These are phyloP conservation scores for Eremothecium coryli DNA, from an alignment of 1,139 yeast species.

Conservation along the genomic window DNA sequence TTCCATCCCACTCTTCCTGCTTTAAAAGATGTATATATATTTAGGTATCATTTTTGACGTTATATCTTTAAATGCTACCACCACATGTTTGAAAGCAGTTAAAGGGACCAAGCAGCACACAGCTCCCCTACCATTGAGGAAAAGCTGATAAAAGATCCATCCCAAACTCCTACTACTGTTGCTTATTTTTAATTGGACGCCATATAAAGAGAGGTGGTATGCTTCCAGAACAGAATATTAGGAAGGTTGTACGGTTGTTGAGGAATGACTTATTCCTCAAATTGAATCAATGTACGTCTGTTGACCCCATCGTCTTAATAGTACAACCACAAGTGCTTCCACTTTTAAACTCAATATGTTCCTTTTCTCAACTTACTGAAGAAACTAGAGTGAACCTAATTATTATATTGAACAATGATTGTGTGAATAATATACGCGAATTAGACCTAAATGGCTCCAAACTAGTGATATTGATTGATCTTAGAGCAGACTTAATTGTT, in stretches of 20 bases:
- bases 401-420: slow-evolving; percentile 17
- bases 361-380: slow-evolving; percentile 22
- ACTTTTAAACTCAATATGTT: slow-evolving; percentile 17
- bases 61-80: background rate
- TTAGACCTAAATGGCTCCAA: slow-evolving; percentile 13
- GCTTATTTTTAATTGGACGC: no score
- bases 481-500: slow-evolving; percentile 18
- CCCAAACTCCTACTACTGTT: no score
- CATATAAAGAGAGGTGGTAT: no score
- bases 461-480: slow-evolving; percentile 23
- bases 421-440: slow-evolving; percentile 12
- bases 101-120: no score
- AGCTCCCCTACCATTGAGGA: no score
- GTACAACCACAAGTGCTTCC: slow-evolving; percentile 20
- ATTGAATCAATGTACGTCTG: slow-evolving; percentile 15
- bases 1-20: slow-evolving; percentile 9
- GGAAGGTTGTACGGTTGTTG: slow-evolving; percentile 16
- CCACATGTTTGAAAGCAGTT: no score
- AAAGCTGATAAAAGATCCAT: no score
- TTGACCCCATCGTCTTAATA: slow-evolving; percentile 15
- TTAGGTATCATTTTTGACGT: slow-evolving; percentile 2
- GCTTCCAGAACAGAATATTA: no score
- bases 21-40: background rate
- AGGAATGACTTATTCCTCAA: slow-evolving; percentile 13
- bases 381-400: slow-evolving; percentile 23